These are phyloP conservation scores for Craterostigma plantagineum DNA, from an alignment of 257 asterid species.

Conservation along the genomic window DNA sequence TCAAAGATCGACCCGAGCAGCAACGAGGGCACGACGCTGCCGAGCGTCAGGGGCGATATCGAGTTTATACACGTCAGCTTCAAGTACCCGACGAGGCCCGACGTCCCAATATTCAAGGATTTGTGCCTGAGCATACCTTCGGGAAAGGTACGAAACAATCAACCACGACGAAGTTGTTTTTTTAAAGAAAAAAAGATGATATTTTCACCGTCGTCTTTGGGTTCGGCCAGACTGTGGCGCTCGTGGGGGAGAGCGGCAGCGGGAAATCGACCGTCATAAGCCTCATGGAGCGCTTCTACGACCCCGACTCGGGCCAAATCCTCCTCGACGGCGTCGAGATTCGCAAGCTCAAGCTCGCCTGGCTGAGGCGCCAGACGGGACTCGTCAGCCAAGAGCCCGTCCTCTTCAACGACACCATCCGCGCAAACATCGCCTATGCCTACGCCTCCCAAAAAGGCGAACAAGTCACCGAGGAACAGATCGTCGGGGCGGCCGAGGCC, in stretches of 20 bases:
- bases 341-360: conserved; percentile 43
- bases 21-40: conserved; percentile 51
- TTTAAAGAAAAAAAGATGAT: too few relatives aligned
- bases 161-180: too few relatives aligned
- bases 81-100: conserved; percentile 78
- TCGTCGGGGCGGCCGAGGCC: conserved; percentile 46
- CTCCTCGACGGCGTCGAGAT: conserved; percentile 64
- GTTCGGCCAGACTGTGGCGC: conserved; percentile 47
- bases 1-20: conserved; percentile 65
- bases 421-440: conserved; percentile 70
- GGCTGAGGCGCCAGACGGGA: conserved; percentile 91
- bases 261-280: conserved; percentile 78
- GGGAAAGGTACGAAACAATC: conserved; percentile 36
- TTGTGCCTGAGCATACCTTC: conserved; percentile 38
- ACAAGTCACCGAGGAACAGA: conserved; percentile 60
- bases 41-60: conserved; percentile 55
- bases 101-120: conserved; percentile 46
- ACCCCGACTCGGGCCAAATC: conserved; percentile 61
- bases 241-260: conserved; percentile 94
- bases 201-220: too few relatives aligned
- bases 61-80: conserved; percentile 55
- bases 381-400: conserved; percentile 88
- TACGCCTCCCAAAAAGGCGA: too few relatives aligned
- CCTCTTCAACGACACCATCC: conserved; percentile 60
- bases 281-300: conserved; percentile 58